Evolutionary conservation across 306 rosid species (phyloP), one percentile per base, ranked within the genome.

Genomic region (Luffa aegyptiaca): DNA sequence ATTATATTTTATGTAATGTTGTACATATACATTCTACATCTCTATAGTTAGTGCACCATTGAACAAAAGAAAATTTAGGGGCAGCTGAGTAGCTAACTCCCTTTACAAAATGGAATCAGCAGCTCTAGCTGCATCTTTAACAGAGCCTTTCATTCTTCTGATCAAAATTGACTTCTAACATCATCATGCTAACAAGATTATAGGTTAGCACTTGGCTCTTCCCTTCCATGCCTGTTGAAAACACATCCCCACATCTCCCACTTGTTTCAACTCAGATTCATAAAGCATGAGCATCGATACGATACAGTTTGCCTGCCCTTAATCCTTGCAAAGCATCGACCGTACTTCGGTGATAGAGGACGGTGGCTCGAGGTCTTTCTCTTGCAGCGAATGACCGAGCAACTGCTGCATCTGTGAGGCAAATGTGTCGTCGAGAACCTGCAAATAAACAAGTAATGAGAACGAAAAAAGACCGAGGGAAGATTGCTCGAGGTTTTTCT

Each of bases 371-470:
- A 93, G 69, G 58, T 96, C 98, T 76, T 87, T 96, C 87, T 90
- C 98, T 78, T 83, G 98, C n/a, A 93, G 76, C 20, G 94, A 87
- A 82, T 96, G 91, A 36, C 99, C 99, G 17, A 96, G 84, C 76
- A 91, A 85, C 80, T 91, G 96, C 77, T 96, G 99, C 92, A 93
- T 87, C 76, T 96, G 97, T 16, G 99, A 91, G 16, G 97, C 99
- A 79, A 96, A 96, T 17, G 89, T 87, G 78, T 96, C 98, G 3
- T 96, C 98, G 48, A 96, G 84, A 83, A 93, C 82, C 99, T 96
- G 91, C 80, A 80, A 39, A 79, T 14, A 16, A 62, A 37, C 2
- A 8, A 41, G 6, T 44, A 18, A 68, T 10, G 46, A 64, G 72
- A 37, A 37, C 5, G 46, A 36, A 46, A 37, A 64, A 36, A 6